phyloP scores from a whole-genome alignment of 495 filamentous ascomycete species.

The Niebla homalea region DNA sequence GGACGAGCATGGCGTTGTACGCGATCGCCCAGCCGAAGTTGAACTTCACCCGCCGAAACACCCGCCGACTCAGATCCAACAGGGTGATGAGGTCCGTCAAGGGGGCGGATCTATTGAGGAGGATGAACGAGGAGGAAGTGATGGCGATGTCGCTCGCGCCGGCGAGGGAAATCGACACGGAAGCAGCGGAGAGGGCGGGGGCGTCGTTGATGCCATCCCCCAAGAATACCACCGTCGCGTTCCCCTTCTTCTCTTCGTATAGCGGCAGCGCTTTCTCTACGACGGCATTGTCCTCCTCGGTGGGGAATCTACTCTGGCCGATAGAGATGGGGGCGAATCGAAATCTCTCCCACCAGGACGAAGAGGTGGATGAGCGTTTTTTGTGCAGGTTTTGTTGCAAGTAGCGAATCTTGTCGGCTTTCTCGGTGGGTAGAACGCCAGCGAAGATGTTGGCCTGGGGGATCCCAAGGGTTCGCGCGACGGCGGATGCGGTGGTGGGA shows the following conservation, averaged over 20 bases:
- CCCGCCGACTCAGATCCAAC: conserved; percentile 52
- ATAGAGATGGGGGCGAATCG: conserved; percentile 39
- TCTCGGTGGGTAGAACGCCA: conserved; percentile 72
- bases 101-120: conserved; percentile 50
- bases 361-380: conserved; percentile 55
- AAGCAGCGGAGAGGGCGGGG: conserved; percentile 64
- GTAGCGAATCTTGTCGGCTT: conserved; percentile 69
- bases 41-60: conserved; percentile 68
- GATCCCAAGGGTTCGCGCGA: conserved; percentile 70
- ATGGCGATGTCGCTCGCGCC: conserved; percentile 79
- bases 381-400: conserved; percentile 54
- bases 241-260: neutral
- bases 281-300: neutral
- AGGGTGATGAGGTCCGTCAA: conserved; percentile 58
- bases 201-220: conserved; percentile 88
- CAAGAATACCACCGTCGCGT: conserved; percentile 45
- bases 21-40: conserved; percentile 86
- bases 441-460: conserved; percentile 65
- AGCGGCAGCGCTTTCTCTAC: too few species aligned
- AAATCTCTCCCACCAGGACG: conserved; percentile 23
- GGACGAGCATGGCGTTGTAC: conserved; percentile 70
- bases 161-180: conserved; percentile 74
- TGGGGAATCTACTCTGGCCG: conserved; percentile 24
- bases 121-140: conserved; percentile 67
- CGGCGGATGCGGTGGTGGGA: conserved; percentile 54